These are phyloP conservation scores for Sechiopsis laciniata DNA, from an alignment of 306 rosid species.

Conservation along the genomic window DNA sequence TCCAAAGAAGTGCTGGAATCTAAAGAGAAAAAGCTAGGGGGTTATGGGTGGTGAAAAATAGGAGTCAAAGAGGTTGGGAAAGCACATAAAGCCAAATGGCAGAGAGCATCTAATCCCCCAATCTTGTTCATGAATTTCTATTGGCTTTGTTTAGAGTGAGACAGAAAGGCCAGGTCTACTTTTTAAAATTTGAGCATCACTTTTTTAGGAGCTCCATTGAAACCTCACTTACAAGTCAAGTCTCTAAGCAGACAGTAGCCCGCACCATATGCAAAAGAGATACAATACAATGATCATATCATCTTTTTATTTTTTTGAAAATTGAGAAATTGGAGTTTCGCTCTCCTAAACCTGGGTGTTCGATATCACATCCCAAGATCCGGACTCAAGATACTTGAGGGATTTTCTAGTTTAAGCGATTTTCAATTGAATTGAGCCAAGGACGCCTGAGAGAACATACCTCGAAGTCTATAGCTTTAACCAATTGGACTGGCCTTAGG, in stretches of 20 bases:
- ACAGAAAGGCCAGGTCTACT: not conserved
- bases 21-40: not conserved
- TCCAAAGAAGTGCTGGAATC: not conserved
- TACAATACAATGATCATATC: not conserved
- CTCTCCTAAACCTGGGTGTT: too few species aligned
- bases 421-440: too few species aligned
- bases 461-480: too few species aligned
- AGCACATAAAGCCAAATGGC: conserved; percentile 13
- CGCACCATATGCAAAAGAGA: conserved; percentile 17
- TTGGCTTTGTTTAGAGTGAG: conserved; percentile 8
- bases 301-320: too few species aligned
- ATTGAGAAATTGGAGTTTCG: too few species aligned
- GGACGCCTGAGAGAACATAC: too few species aligned
- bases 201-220: conserved; percentile 4
- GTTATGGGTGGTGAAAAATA: not conserved
- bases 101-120: conserved; percentile 17
- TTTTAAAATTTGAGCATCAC: conserved; percentile 15
- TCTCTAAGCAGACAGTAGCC: conserved; percentile 17
- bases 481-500: too few species aligned
- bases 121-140: not conserved
- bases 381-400: too few species aligned
- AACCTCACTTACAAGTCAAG: conserved; percentile 22
- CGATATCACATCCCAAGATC: too few species aligned
- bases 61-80: conserved; percentile 11
- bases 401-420: too few species aligned